A percentile compares a stretch with the other conserved stretches of the same genome.
Evolutionary conservation across 805 yeast genomes (phyloP).

Genomic region (Ascoidea asiatica): DNA sequence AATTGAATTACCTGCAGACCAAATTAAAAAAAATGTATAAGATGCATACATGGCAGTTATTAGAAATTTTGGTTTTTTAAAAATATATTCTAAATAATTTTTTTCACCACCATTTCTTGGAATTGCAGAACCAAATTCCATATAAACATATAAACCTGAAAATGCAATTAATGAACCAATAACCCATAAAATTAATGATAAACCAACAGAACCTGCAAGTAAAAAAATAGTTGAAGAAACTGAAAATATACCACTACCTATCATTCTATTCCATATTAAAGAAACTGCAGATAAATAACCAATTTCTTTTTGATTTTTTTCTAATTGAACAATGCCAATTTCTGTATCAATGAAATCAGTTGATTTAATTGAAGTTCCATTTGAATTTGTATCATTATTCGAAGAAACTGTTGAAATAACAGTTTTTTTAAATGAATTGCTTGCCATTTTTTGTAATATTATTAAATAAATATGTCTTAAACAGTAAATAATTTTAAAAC

Average conservation of each 20-base stretch:
- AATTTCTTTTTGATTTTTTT: conserved; percentile 27
- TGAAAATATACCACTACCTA: conserved; percentile 69
- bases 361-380: no score
- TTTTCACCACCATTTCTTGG: conserved; percentile 83
- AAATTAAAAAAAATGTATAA: conserved; percentile 62
- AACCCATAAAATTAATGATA: conserved; percentile 59
- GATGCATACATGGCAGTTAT: conserved; percentile 56
- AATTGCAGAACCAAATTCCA: conserved; percentile 70
- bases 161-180: conserved; percentile 61
- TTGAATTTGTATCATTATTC: no score
- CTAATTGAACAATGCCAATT: conserved; percentile 16
- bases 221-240: conserved; percentile 46
- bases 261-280: conserved; percentile 51
- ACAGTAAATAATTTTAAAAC: no score
- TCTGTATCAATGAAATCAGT: no score
- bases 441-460: no score
- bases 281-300: conserved; percentile 51
- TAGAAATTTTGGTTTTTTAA: conserved; percentile 52
- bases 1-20: conserved; percentile 78
- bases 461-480: no score
- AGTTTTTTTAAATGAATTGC: no score
- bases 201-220: conserved; percentile 56
- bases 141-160: conserved; percentile 52
- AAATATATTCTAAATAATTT: conserved; percentile 64
- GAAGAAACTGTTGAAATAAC: no score